phyloP scores from a whole-genome alignment of 2,329 filamentous ascomycete genomes.

The Neurospora sp. region DNA sequence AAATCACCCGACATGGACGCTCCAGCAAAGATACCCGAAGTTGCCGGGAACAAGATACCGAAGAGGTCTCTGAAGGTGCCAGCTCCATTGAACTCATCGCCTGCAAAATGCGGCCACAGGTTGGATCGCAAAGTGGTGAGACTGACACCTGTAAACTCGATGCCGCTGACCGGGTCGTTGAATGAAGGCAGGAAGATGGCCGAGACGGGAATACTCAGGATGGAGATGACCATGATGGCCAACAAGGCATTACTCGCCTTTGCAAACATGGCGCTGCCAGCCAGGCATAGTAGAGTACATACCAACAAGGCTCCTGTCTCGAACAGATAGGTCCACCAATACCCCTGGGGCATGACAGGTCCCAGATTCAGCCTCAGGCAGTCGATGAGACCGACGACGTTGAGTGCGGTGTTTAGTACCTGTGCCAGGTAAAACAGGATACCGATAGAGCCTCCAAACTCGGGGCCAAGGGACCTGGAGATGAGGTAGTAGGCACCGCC shows the following conservation, averaged over 20 bases:
- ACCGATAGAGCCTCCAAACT: slow-evolving; percentile 83
- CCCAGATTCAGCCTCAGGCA: slow-evolving; percentile 72
- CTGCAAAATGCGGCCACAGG: slow-evolving; percentile 58
- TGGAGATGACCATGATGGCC: slow-evolving; percentile 59
- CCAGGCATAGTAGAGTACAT: slow-evolving; percentile 67
- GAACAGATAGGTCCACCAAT: slow-evolving; percentile 70
- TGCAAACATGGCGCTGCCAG: slow-evolving; percentile 72
- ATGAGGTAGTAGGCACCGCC: slow-evolving; percentile 86
- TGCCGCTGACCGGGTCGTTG: slow-evolving; percentile 46
- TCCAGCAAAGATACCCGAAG: slow-evolving; percentile 56
- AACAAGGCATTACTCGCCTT: slow-evolving; percentile 71
- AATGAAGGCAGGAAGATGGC: slow-evolving; percentile 61
- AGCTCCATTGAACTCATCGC: slow-evolving; percentile 50
- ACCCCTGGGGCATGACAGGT: slow-evolving; percentile 54
- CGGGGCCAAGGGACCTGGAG: slow-evolving; percentile 73
- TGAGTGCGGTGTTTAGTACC: slow-evolving; percentile 77
- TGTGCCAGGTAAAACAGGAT: slow-evolving; percentile 87
- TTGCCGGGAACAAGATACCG: slow-evolving; percentile 73
- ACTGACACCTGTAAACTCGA: slow-evolving; percentile 72
- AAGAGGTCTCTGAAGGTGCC: slow-evolving; percentile 75
- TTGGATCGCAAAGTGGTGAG: slow-evolving; percentile 63
- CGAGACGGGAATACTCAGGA: slow-evolving; percentile 76
- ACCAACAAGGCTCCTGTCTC: slow-evolving; percentile 60
- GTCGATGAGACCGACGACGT: slow-evolving; percentile 77
- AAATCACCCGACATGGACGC: slow-evolving; percentile 88